Evolutionary conservation across 1,139 yeast genomes (phyloP).

Genomic region (Yamadazyma jaroonii): DNA sequence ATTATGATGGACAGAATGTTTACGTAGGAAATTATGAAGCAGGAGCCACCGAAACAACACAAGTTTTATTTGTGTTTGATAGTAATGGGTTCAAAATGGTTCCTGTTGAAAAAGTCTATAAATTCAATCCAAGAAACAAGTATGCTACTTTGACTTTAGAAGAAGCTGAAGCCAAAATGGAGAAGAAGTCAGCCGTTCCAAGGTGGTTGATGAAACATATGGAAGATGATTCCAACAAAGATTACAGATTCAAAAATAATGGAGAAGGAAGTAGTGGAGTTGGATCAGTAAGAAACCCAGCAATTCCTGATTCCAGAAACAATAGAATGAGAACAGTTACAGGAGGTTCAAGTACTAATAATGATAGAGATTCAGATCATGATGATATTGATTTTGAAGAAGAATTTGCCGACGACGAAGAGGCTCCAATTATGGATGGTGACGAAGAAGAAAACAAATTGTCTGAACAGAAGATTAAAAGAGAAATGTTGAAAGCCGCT

Average conservation of each 20-base stretch:
- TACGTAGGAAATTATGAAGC: conserved; percentile 98
- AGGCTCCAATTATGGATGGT: conserved; percentile 97
- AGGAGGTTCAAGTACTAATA: conserved; percentile 48
- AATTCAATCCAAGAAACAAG: conserved; percentile 89
- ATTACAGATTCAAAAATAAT: conserved; percentile 43
- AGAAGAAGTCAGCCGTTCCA: conserved; percentile 73
- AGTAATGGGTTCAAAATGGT: conserved; percentile 88
- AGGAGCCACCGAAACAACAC: conserved; percentile 76
- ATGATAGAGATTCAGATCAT: conserved; percentile 71
- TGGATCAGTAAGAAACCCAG: conserved; percentile 4
- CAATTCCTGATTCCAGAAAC: background rate
- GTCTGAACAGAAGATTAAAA: conserved; percentile 82
- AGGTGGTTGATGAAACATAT: conserved; percentile 96
- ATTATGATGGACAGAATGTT: conserved; percentile 88
- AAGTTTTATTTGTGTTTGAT: conserved; percentile 82
- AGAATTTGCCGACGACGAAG: conserved; percentile 98
- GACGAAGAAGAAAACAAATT: conserved; percentile 93
- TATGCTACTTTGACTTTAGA: conserved; percentile 92
- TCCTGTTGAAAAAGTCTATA: conserved; percentile 91
- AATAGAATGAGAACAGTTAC: conserved; percentile 58
- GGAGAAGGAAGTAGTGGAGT: conserved; percentile 14
- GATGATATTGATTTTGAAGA: conserved; percentile 95
- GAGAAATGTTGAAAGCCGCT: conserved; percentile 85
- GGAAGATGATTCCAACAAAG: conserved; percentile 54
- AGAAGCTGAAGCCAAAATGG: conserved; percentile 96